phyloP scores from a whole-genome alignment of 2,329 filamentous ascomycete genomes.

The Hypoxylon sp. region DNA sequence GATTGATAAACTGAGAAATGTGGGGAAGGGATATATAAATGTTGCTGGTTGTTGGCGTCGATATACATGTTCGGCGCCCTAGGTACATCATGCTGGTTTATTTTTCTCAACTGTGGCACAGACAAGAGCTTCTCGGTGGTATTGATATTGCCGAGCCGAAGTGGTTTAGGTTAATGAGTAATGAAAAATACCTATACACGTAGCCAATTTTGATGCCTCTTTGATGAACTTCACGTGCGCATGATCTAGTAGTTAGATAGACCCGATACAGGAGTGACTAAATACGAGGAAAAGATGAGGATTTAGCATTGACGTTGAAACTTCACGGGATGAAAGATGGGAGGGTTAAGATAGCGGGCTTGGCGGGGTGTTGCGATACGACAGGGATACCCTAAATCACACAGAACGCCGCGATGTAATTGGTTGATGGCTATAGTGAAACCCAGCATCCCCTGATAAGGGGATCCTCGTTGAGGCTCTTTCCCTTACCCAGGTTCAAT shows the following conservation, averaged over 20 bases:
- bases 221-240: background rate
- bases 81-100: background rate
- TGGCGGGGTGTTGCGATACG: conserved; percentile 35
- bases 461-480: conserved; percentile 43
- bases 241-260: background rate
- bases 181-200: background rate
- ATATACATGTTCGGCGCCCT: conserved; percentile 31
- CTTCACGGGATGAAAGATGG: conserved; percentile 11
- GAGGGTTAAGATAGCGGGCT: conserved; percentile 31
- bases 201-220: background rate
- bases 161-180: conserved; percentile 11
- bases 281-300: conserved; percentile 1
- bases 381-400: conserved; percentile 47
- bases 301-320: conserved; percentile 22
- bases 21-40: background rate
- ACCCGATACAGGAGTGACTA: background rate
- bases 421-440: conserved; percentile 47
- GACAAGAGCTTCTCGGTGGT: conserved; percentile 6
- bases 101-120: conserved; percentile 11
- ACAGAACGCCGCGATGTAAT: conserved; percentile 36
- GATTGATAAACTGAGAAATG: background rate
- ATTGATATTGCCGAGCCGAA: background rate
- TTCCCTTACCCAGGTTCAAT: conserved; percentile 18
- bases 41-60: conserved; percentile 15
- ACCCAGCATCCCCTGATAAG: conserved; percentile 40